Evolutionary conservation across 208 protist genomes (phyloP).

Genomic region (Leishmania braziliensis): DNA sequence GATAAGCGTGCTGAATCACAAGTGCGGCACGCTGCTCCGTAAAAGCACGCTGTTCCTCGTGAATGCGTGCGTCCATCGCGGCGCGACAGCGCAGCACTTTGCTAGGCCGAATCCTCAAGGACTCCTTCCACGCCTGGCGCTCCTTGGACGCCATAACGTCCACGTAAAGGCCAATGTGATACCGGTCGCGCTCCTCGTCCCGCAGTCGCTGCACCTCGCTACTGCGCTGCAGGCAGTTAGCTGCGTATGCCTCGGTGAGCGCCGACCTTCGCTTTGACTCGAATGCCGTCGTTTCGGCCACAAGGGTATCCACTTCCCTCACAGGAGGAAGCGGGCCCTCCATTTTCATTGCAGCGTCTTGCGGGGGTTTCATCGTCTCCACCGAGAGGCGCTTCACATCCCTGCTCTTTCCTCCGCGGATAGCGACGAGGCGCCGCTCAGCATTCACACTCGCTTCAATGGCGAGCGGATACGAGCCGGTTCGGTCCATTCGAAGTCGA

Average conservation of each 20-base stretch:
- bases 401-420: not conserved
- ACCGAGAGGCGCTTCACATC: not conserved
- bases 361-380: not conserved
- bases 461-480: not conserved
- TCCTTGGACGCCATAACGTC: constrained; percentile 48
- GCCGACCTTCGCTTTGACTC: not conserved
- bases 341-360: not conserved
- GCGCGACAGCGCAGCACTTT: constrained; percentile 55
- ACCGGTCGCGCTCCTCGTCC: constrained; percentile 51
- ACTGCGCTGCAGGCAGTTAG: constrained; percentile 28
- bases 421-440: not conserved
- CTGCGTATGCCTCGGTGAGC: constrained; percentile 23
- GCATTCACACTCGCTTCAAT: not conserved
- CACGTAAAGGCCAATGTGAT: constrained; percentile 64
- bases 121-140: constrained; percentile 45
- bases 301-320: not conserved
- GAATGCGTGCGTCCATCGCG: constrained; percentile 33
- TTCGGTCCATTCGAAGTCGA: constrained; percentile 27
- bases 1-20: constrained; percentile 70
- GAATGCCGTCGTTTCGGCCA: not conserved
- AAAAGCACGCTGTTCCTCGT: constrained; percentile 38
- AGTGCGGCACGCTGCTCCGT: constrained; percentile 46
- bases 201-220: constrained; percentile 27
- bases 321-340: too few species aligned
- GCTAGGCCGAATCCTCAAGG: constrained; percentile 48